phyloP scores from a whole-genome alignment of 305 asterid species.

The Fraxinus latifolia region DNA sequence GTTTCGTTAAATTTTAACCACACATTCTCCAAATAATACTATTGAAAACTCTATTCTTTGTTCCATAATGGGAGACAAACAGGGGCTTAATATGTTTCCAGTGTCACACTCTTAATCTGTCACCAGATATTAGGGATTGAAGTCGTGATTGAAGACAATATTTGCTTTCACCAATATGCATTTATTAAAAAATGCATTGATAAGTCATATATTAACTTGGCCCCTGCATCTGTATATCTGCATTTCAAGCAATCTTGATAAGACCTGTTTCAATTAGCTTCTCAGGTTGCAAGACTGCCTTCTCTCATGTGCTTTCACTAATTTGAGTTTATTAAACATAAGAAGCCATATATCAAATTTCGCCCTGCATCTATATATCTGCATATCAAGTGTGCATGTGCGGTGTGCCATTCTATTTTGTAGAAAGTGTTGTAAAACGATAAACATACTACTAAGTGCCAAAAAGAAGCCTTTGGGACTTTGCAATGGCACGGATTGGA shows the following conservation, averaged over 20 bases:
- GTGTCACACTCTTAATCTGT: background rate
- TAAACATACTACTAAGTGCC: background rate
- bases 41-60: too few relatives aligned
- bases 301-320: background rate
- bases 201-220: background rate
- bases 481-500: background rate
- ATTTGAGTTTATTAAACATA: background rate
- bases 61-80: too few relatives aligned
- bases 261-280: background rate
- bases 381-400: background rate
- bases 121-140: background rate
- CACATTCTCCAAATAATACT: too few relatives aligned
- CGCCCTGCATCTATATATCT: background rate
- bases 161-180: background rate
- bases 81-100: background rate
- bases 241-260: background rate
- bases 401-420: background rate
- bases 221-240: background rate
- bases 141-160: background rate
- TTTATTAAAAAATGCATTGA: background rate
- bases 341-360: background rate
- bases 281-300: background rate
- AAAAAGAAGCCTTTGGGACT: constrained; percentile 4
- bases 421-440: background rate
- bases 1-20: too few relatives aligned